Evolutionary conservation across 371 early-diverging fungal species (phyloP), one percentile per base, ranked within the genome.

Genomic region (Zancudomyces culisetae): DNA sequence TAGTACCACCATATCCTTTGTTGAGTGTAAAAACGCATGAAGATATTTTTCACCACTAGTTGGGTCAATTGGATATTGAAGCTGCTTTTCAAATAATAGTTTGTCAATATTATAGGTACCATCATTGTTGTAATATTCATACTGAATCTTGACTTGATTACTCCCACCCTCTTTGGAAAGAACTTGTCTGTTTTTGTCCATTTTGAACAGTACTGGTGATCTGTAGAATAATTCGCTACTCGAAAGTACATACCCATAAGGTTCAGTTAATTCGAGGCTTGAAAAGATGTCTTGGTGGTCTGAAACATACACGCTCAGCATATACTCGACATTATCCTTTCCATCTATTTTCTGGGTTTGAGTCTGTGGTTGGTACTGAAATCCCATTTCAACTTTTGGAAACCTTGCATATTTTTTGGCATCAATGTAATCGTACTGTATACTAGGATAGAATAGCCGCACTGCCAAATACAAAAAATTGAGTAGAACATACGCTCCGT

Each of bases 401-500:
- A 13, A 10, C 40, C 13, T 40, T 40, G 10, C 13, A 40, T 12
- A 64, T 43, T 12, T 13, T 39, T 30, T 62, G 19, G 4, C n/a
- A 45, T 15, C 27, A 27, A 22, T 35, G 40, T 12, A 55, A 46
- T 13, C 41, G 56, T 18, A 55, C 51, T 27, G 49, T 52, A 20
- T 58, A 24, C 46, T 64, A 53, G 0, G 49, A 27, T 15, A 63
- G 52, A 27, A 51, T 54, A 46, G 55, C 55, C 18, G 62, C 57
- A 3, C 42, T 55, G n/a, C 40, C 40, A 40, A n/a, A n/a, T 13
- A 40, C 40, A 40, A 40, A 40, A 40, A 40, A 10, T 40, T 40
- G 40, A n/a, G n/a, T n/a, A n/a, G n/a, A n/a, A n/a, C n/a, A n/a
- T n/a, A n/a, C n/a, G n/a, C n/a, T n/a, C n/a, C n/a, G n/a, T n/a